Evolutionary conservation across 1,284 basidiomycete species (phyloP).

Genomic region (Caloboletus inedulis): DNA sequence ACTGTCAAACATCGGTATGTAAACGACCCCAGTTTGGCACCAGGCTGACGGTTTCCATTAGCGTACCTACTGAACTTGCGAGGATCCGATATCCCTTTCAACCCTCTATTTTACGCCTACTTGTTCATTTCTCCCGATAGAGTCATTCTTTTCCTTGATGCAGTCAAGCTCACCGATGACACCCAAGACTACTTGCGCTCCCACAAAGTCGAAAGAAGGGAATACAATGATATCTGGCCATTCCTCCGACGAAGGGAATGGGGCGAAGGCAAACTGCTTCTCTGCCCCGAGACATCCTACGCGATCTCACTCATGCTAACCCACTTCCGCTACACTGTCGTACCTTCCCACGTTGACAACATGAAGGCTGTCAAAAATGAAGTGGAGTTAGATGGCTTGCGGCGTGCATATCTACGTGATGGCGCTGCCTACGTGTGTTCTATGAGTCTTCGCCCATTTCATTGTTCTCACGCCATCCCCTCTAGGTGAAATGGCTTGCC

Average conservation of each 20-base stretch:
- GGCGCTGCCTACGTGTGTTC: conserved; percentile 82
- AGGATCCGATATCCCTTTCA: conserved; percentile 83
- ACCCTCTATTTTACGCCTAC: conserved; percentile 86
- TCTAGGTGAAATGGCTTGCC: conserved; percentile 73
- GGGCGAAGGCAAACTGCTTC: conserved; percentile 73
- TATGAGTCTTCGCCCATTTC: conserved; percentile 4
- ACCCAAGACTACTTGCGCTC: conserved; percentile 56
- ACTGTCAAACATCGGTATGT: conserved; percentile 60
- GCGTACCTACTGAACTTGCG: conserved; percentile 45
- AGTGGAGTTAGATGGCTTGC: conserved; percentile 79
- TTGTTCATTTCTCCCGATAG: conserved; percentile 64
- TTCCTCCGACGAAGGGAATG: conserved; percentile 70
- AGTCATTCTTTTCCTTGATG: conserved; percentile 69
- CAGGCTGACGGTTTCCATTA: conserved; percentile 16
- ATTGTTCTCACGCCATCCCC: conserved; percentile 15
- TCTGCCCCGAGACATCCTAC: conserved; percentile 69
- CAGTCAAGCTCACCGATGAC: conserved; percentile 53
- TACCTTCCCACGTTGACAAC: conserved; percentile 66
- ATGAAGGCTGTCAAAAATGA: conserved; percentile 89
- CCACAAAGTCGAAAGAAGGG: conserved; percentile 56
- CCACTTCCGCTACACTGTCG: conserved; percentile 69
- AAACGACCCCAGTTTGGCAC: not conserved
- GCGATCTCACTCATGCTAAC: conserved; percentile 79
- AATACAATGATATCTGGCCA: conserved; percentile 82
- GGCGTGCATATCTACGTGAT: conserved; percentile 85